Conservation (phyloP, 495 filamentous ascomycete genomes). For the Podospora conica region DNA sequence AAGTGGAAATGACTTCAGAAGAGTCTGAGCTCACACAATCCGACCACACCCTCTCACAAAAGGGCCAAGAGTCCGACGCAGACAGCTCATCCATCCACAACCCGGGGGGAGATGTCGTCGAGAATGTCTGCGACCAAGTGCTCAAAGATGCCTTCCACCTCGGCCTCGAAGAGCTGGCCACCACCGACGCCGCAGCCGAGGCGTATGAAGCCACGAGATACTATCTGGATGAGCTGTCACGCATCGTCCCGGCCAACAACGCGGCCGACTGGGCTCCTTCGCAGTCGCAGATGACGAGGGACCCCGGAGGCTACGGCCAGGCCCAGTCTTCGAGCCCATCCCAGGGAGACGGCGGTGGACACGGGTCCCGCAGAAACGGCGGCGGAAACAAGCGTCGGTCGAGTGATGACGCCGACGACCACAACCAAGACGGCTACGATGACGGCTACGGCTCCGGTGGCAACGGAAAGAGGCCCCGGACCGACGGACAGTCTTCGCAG, state of each 20-base stretch:
- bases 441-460: conserved; percentile 5
- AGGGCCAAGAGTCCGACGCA: background rate
- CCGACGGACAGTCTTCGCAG: background rate
- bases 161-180: conserved; percentile 22
- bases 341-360: background rate
- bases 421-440: background rate
- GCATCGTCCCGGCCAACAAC: conserved; percentile 14
- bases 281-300: background rate
- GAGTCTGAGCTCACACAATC: background rate
- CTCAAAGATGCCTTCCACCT: conserved; percentile 23
- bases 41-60: background rate
- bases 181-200: conserved; percentile 6
- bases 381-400: conserved; percentile 1
- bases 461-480: conserved; percentile 14
- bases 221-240: conserved; percentile 24
- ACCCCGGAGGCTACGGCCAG: background rate
- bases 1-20: background rate
- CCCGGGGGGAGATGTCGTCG: conserved; percentile 12
- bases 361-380: background rate
- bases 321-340: background rate
- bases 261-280: background rate
- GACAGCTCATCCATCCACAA: background rate
- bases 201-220: conserved; percentile 20
- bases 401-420: background rate
- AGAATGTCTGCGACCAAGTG: conserved; percentile 20